Evolutionary conservation across 148 eudicot genomes (phyloP), one percentile per base, ranked within the genome.

Genomic region (Hydrangea macrophylla): DNA sequence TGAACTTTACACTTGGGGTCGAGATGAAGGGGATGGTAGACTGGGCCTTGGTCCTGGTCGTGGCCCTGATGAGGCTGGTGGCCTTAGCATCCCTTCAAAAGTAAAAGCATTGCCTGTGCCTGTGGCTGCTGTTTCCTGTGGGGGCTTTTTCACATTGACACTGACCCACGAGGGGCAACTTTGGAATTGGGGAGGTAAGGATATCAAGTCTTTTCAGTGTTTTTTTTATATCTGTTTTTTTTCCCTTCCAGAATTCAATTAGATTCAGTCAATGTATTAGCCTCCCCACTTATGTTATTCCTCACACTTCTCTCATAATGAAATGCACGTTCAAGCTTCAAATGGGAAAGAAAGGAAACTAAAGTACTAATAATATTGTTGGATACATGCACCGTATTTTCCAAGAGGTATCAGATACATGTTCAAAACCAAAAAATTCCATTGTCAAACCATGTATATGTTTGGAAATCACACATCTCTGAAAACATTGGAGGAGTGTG

Each of bases 1-100:
- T 64, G 86, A 88, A 74, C 67, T 94, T 31, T 94, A 88, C 79
- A 85, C 90, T 20, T 94, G 98, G 98, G 98, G 98, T 32, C 87
- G 98, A 76, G 98, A 94, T 69, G 98, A 94, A 85, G 98, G 98
- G 17, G 98, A 94, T 18, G 98, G 98, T 68, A 81, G 98, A 79
- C 74, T 94, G 65, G 98, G 98, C 70, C 95, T 90, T 68, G 98
- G 98, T 55, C 96, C 98, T 64, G 85, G 78, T 60, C 95, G 96
- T 76, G 98, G 98, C 71, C 98, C 98, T 55, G 84, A 88, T 70
- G 80, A 83, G 72, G 82, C 96, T 10, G 96, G 98, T 57, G 98
- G 95, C 67, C 85, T 88, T 71, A 83, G 95, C 75, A 70, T 86
- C 50, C 96, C 98, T 12, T 57, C 79, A 74, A 78, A 88, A 83